A percentile compares a stretch with the other conserved stretches of the same genome.
These are phyloP conservation scores for Trichosporon coremiiforme DNA, from an alignment of 1,284 basidiomycete genomes.

Conservation along the genomic window DNA sequence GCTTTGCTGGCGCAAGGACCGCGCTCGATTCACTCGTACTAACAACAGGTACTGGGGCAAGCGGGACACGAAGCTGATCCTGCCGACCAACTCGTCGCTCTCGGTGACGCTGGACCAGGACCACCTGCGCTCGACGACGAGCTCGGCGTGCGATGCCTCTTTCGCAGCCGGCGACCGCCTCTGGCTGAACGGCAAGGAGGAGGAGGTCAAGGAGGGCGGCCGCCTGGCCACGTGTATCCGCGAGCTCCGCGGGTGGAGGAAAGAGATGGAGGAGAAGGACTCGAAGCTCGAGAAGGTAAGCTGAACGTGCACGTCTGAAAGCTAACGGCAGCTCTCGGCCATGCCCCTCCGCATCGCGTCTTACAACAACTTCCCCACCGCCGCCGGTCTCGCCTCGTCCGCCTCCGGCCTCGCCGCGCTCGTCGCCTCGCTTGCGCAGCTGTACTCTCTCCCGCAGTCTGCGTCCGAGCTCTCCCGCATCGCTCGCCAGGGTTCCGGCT, in stretches of 20 bases:
- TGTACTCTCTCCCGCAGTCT: slow-evolving; percentile 77
- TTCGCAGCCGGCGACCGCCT: slow-evolving; percentile 73
- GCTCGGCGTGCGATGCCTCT: slow-evolving; percentile 77
- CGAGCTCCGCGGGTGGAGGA: slow-evolving; percentile 80
- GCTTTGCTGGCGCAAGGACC: too few species aligned
- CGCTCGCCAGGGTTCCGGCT: slow-evolving; percentile 94
- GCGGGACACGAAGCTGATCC: slow-evolving; percentile 88
- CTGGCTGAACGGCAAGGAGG: slow-evolving; percentile 93
- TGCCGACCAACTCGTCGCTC: slow-evolving; percentile 96
- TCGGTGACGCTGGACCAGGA: slow-evolving; percentile 97
- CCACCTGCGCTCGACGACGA: slow-evolving; percentile 90
- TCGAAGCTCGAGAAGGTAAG: slow-evolving; percentile 67
- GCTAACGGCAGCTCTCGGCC: slow-evolving; percentile 64
- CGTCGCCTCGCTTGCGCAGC: slow-evolving; percentile 80
- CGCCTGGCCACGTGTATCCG: slow-evolving; percentile 81
- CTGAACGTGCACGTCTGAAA: background rate
- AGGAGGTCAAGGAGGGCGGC: slow-evolving; percentile 79
- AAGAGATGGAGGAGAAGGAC: slow-evolving; percentile 71
- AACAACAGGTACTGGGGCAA: slow-evolving; percentile 91
- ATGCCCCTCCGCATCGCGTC: slow-evolving; percentile 84
- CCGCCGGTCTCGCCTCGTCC: slow-evolving; percentile 94
- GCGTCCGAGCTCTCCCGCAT: slow-evolving; percentile 80
- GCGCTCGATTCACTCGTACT: too few species aligned
- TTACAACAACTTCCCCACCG: slow-evolving; percentile 98
- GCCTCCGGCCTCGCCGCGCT: slow-evolving; percentile 97